Percentiles rank a stretch among this genome's conserved stretches.
phyloP scores from a whole-genome alignment of 2,329 filamentous ascomycete species.

The Colletotrichum kahawae region DNA sequence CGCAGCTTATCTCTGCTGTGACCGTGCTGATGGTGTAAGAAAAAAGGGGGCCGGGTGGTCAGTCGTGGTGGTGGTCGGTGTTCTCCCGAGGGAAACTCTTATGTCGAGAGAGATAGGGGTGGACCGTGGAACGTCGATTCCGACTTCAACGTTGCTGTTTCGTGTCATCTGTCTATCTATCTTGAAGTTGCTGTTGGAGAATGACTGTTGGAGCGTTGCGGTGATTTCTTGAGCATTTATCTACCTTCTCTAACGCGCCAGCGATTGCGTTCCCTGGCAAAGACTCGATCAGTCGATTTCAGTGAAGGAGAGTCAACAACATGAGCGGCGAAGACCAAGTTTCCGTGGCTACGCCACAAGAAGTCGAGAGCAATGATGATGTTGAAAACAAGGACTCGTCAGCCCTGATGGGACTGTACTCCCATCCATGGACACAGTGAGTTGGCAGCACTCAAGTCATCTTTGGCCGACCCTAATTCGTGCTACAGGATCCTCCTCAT shows the following conservation, averaged over 20 bases:
- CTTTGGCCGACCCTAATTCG: background rate
- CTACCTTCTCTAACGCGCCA: background rate
- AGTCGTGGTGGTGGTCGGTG: background rate
- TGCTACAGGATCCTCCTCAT: conserved; percentile 42
- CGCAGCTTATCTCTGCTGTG: conserved; percentile 8
- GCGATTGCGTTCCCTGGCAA: background rate
- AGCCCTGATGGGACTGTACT: conserved; percentile 35
- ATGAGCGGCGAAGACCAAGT: background rate
- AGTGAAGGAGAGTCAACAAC: background rate
- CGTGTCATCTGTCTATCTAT: background rate
- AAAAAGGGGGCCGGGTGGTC: background rate
- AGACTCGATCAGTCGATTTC: background rate
- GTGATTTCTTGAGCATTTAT: background rate
- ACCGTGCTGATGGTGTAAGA: conserved; percentile 6
- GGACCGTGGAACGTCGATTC: background rate
- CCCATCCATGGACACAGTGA: conserved; percentile 49
- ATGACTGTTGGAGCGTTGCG: background rate
- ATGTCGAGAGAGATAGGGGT: background rate
- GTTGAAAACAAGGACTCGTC: conserved; percentile 7
- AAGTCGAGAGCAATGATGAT: background rate
- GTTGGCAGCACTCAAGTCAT: background rate
- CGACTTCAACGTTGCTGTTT: conserved; percentile 8
- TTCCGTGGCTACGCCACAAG: background rate
- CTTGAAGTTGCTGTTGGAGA: background rate
- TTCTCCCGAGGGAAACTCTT: background rate